A percentile compares a stretch with the other conserved stretches of the same genome.
phyloP scores from a whole-genome alignment of 345 rosid genomes.

The Lepidium didymum region DNA sequence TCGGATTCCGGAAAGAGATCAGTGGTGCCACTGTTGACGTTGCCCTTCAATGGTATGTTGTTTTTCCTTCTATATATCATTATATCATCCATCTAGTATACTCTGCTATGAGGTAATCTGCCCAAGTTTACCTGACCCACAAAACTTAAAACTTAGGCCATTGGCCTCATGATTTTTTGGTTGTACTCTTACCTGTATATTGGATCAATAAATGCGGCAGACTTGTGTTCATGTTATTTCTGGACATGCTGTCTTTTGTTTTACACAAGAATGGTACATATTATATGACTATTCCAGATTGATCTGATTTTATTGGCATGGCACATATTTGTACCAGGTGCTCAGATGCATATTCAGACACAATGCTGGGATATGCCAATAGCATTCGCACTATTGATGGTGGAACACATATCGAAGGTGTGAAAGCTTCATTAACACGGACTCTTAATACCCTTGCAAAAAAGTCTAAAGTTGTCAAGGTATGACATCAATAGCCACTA shows the following conservation, averaged over 20 bases:
- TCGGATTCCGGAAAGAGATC: constrained; percentile 59
- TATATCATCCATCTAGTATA: not conserved
- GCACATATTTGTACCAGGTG: constrained; percentile 47
- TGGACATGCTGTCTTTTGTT: not conserved
- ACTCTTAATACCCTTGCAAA: constrained; percentile 80
- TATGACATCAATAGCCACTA: constrained; percentile 21
- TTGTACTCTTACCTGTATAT: constrained; percentile 1
- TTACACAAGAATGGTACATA: not conserved
- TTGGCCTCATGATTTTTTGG: not conserved
- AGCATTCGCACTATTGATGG: constrained; percentile 96
- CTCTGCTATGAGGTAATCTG: not conserved
- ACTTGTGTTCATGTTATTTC: not conserved
- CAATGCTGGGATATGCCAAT: constrained; percentile 91
- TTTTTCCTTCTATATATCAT: not conserved
- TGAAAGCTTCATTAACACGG: constrained; percentile 84
- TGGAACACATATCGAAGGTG: constrained; percentile 96
- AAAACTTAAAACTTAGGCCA: not conserved
- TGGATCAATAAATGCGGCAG: not conserved
- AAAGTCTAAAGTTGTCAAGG: constrained; percentile 84
- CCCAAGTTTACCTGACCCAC: not conserved
- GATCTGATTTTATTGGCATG: constrained; percentile 11
- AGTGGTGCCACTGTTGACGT: constrained; percentile 65
- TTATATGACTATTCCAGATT: not conserved
- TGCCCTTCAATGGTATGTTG: constrained; percentile 85
- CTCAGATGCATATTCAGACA: constrained; percentile 95